These are phyloP conservation scores for Trichomonas gallinae DNA, from an alignment of 208 protist genomes.

Conservation along the genomic window DNA sequence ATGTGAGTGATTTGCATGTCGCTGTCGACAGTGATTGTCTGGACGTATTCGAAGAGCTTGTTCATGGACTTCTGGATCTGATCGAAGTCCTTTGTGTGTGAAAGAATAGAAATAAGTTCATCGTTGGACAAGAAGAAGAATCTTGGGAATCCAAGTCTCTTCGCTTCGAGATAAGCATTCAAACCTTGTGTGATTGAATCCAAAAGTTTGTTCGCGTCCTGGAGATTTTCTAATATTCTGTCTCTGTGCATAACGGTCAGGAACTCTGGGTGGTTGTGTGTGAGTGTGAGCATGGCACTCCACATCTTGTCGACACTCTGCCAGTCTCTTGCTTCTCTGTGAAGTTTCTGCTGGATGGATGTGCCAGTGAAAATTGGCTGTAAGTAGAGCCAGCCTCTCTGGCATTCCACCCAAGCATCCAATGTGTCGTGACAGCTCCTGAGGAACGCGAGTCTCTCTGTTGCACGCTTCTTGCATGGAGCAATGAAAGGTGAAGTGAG, in stretches of 20 bases:
- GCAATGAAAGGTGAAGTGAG: constrained; percentile 55
- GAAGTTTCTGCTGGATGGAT: constrained; percentile 83
- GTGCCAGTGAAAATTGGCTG: constrained; percentile 88
- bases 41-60: constrained; percentile 88
- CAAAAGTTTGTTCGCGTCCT: constrained; percentile 58
- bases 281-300: constrained; percentile 40
- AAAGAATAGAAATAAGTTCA: constrained; percentile 89
- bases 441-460: constrained; percentile 42
- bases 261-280: constrained; percentile 48
- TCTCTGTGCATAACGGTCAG: constrained; percentile 70
- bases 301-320: constrained; percentile 40
- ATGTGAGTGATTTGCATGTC: constrained; percentile 55
- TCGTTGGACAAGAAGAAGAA: constrained; percentile 87
- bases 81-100: constrained; percentile 76
- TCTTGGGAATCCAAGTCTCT: constrained; percentile 54
- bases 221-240: constrained; percentile 63
- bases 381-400: constrained; percentile 89
- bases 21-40: constrained; percentile 49
- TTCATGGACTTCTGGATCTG: constrained; percentile 84
- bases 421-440: constrained; percentile 42
- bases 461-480: constrained; percentile 39
- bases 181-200: constrained; percentile 65
- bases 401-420: constrained; percentile 52
- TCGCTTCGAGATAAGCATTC: constrained; percentile 64
- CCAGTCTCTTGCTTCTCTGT: constrained; percentile 66